Evolutionary conservation across 176 grass and related monocot genomes (phyloP).

Genomic region (Oryza meridionalis): DNA sequence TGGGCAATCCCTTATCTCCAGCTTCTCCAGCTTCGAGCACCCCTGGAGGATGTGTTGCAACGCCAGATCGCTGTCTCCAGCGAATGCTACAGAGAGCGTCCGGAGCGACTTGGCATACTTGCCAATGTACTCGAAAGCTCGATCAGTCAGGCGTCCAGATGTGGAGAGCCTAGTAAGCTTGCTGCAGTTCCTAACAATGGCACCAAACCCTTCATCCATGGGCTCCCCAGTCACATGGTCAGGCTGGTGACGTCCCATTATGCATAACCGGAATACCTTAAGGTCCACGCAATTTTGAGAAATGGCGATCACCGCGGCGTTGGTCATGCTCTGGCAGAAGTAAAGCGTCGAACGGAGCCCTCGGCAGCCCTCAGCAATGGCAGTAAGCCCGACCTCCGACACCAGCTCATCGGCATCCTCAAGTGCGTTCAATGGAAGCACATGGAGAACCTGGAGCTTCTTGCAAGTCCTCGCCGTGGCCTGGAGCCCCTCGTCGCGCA

Average conservation of each 20-base stretch:
- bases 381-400: slow-evolving; percentile 67
- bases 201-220: slow-evolving; percentile 93
- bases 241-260: slow-evolving; percentile 80
- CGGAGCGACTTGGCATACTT: slow-evolving; percentile 73
- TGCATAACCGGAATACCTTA: slow-evolving; percentile 85
- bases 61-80: slow-evolving; percentile 66
- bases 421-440: slow-evolving; percentile 65
- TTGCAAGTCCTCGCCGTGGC: slow-evolving; percentile 62
- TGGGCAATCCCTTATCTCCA: slow-evolving; percentile 95
- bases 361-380: slow-evolving; percentile 78
- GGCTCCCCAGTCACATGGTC: slow-evolving; percentile 64
- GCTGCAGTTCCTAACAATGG: slow-evolving; percentile 88
- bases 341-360: slow-evolving; percentile 74
- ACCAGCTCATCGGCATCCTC: slow-evolving; percentile 88
- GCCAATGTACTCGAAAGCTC: slow-evolving; percentile 82
- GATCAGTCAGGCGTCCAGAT: slow-evolving; percentile 81
- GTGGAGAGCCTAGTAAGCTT: slow-evolving; percentile 90
- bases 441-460: slow-evolving; percentile 71
- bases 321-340: slow-evolving; percentile 98
- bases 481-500: slow-evolving; percentile 79
- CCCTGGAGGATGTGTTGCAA: slow-evolving; percentile 79
- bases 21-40: slow-evolving; percentile 86
- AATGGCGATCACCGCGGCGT: slow-evolving; percentile 71
- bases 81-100: slow-evolving; percentile 91
- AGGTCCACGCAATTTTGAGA: slow-evolving; percentile 80